These are phyloP conservation scores for Solanum paucissectum DNA, from an alignment of 257 asterid species.

Conservation along the genomic window DNA sequence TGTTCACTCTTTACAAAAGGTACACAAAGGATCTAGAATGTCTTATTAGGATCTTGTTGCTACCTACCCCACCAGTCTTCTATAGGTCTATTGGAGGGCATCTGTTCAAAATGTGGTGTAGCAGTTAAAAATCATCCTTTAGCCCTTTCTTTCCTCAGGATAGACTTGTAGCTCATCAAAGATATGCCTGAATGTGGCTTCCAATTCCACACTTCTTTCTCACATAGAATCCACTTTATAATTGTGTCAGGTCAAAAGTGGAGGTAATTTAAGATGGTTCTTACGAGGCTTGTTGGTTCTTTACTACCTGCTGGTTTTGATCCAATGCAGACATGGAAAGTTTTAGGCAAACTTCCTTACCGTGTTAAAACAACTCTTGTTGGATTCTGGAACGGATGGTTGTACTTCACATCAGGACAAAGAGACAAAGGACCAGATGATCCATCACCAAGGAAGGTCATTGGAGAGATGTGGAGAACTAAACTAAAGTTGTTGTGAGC, in stretches of 20 bases:
- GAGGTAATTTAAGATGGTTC: not conserved
- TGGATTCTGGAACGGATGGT: constrained; percentile 88
- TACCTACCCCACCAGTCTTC: not conserved
- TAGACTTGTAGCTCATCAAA: not conserved
- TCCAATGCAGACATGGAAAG: constrained; percentile 67
- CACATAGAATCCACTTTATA: not conserved
- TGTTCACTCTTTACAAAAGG: not conserved
- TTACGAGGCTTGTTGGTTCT: not conserved
- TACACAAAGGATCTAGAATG: not conserved
- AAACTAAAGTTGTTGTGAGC: constrained; percentile 41
- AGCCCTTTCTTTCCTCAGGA: not conserved
- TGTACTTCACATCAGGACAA: constrained; percentile 91
- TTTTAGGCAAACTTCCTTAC: constrained; percentile 81
- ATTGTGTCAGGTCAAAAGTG: not conserved
- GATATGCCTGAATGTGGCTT: not conserved
- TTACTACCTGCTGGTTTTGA: constrained; percentile 5
- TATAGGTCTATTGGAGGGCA: not conserved
- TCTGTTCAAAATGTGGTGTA: not conserved
- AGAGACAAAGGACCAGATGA: constrained; percentile 78
- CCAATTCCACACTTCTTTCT: not conserved
- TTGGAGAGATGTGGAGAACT: constrained; percentile 92
- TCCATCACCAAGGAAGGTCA: constrained; percentile 79
- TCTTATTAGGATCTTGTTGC: not conserved
- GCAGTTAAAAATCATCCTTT: not conserved
- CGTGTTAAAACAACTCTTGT: constrained; percentile 87